Evolutionary conservation across 257 asterid species (phyloP).

Genomic region (Nicotiana sylvestris): DNA sequence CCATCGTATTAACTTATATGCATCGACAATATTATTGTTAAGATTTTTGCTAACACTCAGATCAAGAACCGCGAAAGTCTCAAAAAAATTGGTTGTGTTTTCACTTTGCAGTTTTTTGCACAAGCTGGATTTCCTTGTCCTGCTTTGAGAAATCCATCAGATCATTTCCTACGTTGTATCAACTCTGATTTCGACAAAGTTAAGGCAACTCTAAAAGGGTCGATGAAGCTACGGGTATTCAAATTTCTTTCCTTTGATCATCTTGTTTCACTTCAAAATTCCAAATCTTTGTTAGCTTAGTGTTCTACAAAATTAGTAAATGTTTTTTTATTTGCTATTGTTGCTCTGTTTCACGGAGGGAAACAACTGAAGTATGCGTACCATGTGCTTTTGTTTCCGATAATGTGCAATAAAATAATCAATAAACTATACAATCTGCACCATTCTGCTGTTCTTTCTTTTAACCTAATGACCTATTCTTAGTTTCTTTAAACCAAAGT

Average conservation of each 20-base stretch:
- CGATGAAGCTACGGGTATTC: conserved; percentile 85
- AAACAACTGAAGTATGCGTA: not conserved
- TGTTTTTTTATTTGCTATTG: not conserved
- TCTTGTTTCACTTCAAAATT: not conserved
- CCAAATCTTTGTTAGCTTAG: not conserved
- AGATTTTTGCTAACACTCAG: not conserved
- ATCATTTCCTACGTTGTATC: conserved; percentile 89
- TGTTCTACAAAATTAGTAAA: not conserved
- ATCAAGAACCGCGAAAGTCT: not conserved
- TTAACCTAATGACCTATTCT: not conserved
- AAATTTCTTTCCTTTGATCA: not conserved
- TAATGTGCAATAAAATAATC: not conserved
- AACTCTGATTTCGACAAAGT: conserved; percentile 95
- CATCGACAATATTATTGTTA: no score
- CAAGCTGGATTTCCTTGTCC: conserved; percentile 99
- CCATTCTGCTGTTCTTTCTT: not conserved
- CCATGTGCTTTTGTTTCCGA: not conserved
- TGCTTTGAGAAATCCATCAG: conserved; percentile 84
- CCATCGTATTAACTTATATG: not conserved
- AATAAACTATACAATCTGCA: not conserved
- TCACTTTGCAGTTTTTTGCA: conserved; percentile 67
- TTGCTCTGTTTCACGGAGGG: not conserved
- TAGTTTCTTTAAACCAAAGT: not conserved
- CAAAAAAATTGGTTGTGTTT: not conserved
- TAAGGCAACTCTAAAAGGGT: conserved; percentile 97